Base-by-base conservation (phyloP, 2,329 filamentous ascomycete genomes). In the Cladosporium sp. region DNA sequence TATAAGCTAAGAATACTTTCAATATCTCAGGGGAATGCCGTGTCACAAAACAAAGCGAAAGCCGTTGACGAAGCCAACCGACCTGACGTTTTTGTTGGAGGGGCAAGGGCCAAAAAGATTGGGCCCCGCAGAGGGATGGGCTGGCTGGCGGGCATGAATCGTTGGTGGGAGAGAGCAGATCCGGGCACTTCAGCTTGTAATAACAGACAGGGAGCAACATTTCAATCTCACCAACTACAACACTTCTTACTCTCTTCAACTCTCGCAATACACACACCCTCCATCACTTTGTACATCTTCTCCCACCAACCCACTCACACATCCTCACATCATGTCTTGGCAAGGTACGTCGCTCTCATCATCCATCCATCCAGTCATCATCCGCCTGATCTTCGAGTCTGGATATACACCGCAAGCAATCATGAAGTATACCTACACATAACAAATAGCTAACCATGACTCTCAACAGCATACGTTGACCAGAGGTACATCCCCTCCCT, bases 301-400 rank as follows among this genome's bases (percentile, higher is more conserved):
- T 27, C 22, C 15, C n/a, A n/a, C 32, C 32, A 17, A 36, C 15
- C 32, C 32, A 15, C 47, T 19, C 38, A 42, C 22, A 51, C 36
- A 45, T 24, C 29, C 48, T 40, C 34, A 66, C 47, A 80, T 62
- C 67, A 86, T 88, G 84, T 87, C 84, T 72, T 87, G 84, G 84
- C 84, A 89, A 85, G 82, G 85, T 88, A 70, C 61, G 70, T 65
- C 32, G 32, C 15, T 27, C 22, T 43, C 24, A 52, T 52, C 52
- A 29, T 43, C 49, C 42, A 34, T 27, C 57, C 48, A 50, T 43
- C 53, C 52, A 45, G 43, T n/a, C n/a, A n/a, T 39, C 38, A 50
- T 47, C 53, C 17, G 5, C 47, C 44, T 39, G 34, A 42, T 32
- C 29, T 27, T 12, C 45, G 44, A 24, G n/a, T n/a, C n/a, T n/a